Percentiles rank a stretch among this genome's conserved stretches.
Conservation (phyloP, 2,329 filamentous ascomycete species). For the Fusarium burgessii region DNA sequence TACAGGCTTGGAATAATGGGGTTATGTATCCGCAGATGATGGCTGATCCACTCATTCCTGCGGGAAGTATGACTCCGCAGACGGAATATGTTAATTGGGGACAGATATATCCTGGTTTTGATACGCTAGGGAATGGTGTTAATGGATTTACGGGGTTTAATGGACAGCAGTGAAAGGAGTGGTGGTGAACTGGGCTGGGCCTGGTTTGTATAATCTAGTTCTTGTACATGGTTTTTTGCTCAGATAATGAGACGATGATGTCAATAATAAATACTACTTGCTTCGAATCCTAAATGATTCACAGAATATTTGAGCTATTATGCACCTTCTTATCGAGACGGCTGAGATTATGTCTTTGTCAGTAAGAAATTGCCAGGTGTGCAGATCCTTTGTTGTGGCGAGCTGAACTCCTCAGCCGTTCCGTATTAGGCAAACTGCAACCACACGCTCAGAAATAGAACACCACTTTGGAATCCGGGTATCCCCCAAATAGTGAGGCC, state of each 20-base stretch:
- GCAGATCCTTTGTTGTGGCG: not conserved
- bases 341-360: too few relatives aligned
- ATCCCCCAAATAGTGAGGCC: rapidly evolving
- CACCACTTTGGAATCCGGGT: not conserved
- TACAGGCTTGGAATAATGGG: conserved; percentile 49
- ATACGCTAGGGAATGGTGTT: conserved; percentile 33
- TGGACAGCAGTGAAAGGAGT: conserved; percentile 33
- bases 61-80: conserved; percentile 43
- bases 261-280: not conserved
- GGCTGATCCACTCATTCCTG: conserved; percentile 41
- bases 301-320: too few relatives aligned
- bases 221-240: conserved; percentile 16
- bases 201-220: conserved; percentile 32
- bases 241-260: not conserved
- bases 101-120: conserved; percentile 47
- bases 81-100: conserved; percentile 43
- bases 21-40: conserved; percentile 44
- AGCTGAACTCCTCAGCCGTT: not conserved
- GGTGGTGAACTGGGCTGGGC: conserved; percentile 25
- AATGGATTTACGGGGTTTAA: conserved; percentile 45
- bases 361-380: too few relatives aligned
- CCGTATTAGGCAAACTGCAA: not conserved
- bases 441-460: rapidly evolving
- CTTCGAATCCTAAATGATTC: too few relatives aligned
- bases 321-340: too few relatives aligned